These are phyloP conservation scores for Sphagnum contortum DNA, from an alignment of 225 moss, liverwort and hornwort genomes.

Conservation along the genomic window DNA sequence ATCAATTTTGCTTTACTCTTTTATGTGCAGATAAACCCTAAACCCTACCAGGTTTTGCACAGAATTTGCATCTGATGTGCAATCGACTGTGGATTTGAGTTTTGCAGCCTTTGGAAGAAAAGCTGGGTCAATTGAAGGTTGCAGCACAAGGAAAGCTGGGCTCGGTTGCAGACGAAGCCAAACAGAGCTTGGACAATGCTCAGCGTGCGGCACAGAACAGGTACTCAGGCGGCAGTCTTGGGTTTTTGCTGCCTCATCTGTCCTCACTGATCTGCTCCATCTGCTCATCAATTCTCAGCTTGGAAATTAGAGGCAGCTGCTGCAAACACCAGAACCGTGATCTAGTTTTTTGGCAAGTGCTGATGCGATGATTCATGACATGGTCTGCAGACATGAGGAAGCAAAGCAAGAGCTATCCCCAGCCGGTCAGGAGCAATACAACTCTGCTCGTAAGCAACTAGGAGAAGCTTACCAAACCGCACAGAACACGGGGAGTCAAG, in stretches of 20 bases:
- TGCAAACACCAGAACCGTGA: too few relatives aligned
- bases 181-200: constrained; percentile 10
- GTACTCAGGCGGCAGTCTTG: background rate
- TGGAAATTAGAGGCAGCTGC: too few relatives aligned
- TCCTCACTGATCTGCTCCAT: background rate
- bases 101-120: constrained; percentile 25
- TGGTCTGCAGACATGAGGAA: background rate
- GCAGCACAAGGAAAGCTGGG: constrained; percentile 26
- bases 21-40: too few relatives aligned
- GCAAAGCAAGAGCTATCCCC: background rate
- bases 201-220: constrained; percentile 22
- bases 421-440: constrained; percentile 29
- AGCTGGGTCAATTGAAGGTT: constrained; percentile 30
- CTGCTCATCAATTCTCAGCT: background rate
- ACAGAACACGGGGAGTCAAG: constrained; percentile 3
- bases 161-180: constrained; percentile 23
- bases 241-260: background rate
- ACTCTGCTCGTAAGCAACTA: constrained; percentile 18
- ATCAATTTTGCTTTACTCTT: too few relatives aligned
- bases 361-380: too few relatives aligned
- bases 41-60: too few relatives aligned
- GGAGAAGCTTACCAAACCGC: constrained; percentile 7
- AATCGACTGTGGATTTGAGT: constrained; percentile 3
- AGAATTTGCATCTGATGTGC: background rate
- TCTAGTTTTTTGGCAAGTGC: too few relatives aligned